A percentile compares a stretch with the other conserved stretches of the same genome.
phyloP scores from a whole-genome alignment of 2,329 filamentous ascomycete species.

The Tolypocladium amazonense region DNA sequence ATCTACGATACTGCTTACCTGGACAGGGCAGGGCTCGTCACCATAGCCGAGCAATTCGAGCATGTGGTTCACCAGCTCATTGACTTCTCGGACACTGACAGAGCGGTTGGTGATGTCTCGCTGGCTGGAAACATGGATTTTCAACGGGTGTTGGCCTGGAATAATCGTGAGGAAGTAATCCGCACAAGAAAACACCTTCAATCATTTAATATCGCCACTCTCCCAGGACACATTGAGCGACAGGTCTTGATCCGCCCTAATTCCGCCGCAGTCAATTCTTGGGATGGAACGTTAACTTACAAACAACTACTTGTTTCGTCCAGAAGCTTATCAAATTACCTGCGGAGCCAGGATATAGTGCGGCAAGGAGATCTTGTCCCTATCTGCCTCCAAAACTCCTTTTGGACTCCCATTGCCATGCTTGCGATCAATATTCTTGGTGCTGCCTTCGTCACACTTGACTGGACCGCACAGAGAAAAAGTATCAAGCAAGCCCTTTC shows the following conservation, averaged over 20 bases:
- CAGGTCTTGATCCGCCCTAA: slow-evolving; percentile 20
- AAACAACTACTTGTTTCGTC: slow-evolving; percentile 26
- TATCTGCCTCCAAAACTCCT: slow-evolving; percentile 26
- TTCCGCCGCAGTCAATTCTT: slow-evolving; percentile 27
- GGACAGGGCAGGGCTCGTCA: background rate
- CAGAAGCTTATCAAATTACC: slow-evolving; percentile 22
- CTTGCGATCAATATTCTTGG: slow-evolving; percentile 25
- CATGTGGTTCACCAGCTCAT: background rate
- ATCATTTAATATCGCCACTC: background rate
- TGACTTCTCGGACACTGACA: background rate
- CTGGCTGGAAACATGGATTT: background rate
- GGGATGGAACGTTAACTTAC: slow-evolving; percentile 32
- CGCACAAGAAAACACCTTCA: no score
- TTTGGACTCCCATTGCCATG: slow-evolving; percentile 20
- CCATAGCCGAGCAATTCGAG: background rate
- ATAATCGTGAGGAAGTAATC: background rate
- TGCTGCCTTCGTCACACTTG: slow-evolving; percentile 18
- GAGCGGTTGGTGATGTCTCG: background rate
- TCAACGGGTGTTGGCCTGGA: background rate
- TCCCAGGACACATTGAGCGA: slow-evolving; percentile 4
- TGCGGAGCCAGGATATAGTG: slow-evolving; percentile 7
- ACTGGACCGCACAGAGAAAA: slow-evolving; percentile 15
- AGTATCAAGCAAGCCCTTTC: slow-evolving; percentile 2
- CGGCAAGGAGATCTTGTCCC: slow-evolving; percentile 14
- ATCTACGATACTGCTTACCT: background rate